These are phyloP conservation scores for Pyrenophora tritici-repentis DNA, from an alignment of 2,329 filamentous ascomycete genomes.

Conservation along the genomic window DNA sequence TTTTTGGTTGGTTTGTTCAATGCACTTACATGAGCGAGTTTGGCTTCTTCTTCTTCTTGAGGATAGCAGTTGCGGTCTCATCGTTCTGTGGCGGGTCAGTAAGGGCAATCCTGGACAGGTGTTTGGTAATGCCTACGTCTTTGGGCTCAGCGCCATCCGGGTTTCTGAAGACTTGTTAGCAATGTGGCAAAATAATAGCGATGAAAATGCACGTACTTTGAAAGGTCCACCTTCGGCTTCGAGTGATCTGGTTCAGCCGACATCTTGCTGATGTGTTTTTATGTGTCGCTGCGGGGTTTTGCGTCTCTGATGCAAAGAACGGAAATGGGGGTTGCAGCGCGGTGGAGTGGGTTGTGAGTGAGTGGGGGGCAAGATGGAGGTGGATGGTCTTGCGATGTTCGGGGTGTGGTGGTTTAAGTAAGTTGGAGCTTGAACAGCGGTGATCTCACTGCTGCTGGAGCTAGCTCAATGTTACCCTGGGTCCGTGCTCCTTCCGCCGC, in stretches of 20 bases:
- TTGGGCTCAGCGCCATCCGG: slow-evolving; percentile 86
- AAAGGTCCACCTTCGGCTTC: slow-evolving; percentile 56
- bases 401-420: slow-evolving; percentile 45
- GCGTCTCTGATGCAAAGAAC: slow-evolving; percentile 7
- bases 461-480: slow-evolving; percentile 34
- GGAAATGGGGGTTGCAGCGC: slow-evolving; percentile 23
- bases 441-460: slow-evolving; percentile 32
- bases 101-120: slow-evolving; percentile 16
- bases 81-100: slow-evolving; percentile 67
- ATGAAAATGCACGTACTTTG: slow-evolving; percentile 48
- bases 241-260: slow-evolving; percentile 57
- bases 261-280: slow-evolving; percentile 45
- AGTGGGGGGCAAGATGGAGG: slow-evolving; percentile 37
- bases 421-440: slow-evolving; percentile 33
- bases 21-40: slow-evolving; percentile 89
- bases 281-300: slow-evolving; percentile 24
- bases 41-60: slow-evolving; percentile 99
- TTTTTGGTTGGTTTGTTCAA: neutral
- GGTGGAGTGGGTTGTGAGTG: slow-evolving; percentile 22
- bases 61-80: slow-evolving; percentile 91
- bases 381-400: slow-evolving; percentile 19
- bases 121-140: slow-evolving; percentile 60
- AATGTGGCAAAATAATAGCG: slow-evolving; percentile 14
- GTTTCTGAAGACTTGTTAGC: slow-evolving; percentile 68
- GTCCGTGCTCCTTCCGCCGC: slow-evolving; percentile 34